These are phyloP conservation scores for Saussurea involucrata DNA, from an alignment of 129 eudicot genomes.

Conservation along the genomic window DNA sequence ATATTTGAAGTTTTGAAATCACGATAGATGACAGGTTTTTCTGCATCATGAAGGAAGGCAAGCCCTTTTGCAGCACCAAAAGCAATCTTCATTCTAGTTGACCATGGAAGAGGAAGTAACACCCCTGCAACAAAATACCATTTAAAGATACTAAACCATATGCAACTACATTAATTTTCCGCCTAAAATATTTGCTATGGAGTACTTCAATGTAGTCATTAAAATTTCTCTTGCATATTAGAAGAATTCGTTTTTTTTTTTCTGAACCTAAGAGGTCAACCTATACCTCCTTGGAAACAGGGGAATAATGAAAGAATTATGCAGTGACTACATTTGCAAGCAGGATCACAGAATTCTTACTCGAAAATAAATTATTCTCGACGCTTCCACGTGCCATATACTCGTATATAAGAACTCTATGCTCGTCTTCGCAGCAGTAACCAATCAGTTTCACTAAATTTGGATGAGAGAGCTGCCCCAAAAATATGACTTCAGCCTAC, in stretches of 20 bases:
- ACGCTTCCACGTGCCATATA: conserved; percentile 91
- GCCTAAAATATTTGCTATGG: background rate
- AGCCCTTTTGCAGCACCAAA: conserved; percentile 96
- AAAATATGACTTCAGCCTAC: conserved; percentile 91
- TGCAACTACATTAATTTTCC: too few species aligned
- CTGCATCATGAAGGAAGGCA: conserved; percentile 88
- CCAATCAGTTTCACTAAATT: conserved; percentile 90
- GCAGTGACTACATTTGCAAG: background rate
- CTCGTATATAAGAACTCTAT: conserved; percentile 85
- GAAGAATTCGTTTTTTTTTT: background rate
- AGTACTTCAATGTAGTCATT: background rate
- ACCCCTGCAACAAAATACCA: conserved; percentile 62
- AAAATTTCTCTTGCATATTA: background rate
- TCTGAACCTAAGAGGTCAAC: background rate
- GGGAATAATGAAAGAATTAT: conserved; percentile 2
- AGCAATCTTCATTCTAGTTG: conserved; percentile 90
- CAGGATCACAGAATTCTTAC: conserved; percentile 41
- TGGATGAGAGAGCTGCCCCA: conserved; percentile 97
- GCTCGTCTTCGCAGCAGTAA: conserved; percentile 89
- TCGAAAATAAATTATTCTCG: conserved; percentile 81
- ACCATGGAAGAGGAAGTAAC: conserved; percentile 94
- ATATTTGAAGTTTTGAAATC: conserved; percentile 96
- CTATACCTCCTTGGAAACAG: background rate
- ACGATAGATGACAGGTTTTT: conserved; percentile 88
- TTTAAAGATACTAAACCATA: background rate